Base-by-base conservation (phyloP, 495 filamentous ascomycete genomes). In the Clohesyomyces aquaticus region DNA sequence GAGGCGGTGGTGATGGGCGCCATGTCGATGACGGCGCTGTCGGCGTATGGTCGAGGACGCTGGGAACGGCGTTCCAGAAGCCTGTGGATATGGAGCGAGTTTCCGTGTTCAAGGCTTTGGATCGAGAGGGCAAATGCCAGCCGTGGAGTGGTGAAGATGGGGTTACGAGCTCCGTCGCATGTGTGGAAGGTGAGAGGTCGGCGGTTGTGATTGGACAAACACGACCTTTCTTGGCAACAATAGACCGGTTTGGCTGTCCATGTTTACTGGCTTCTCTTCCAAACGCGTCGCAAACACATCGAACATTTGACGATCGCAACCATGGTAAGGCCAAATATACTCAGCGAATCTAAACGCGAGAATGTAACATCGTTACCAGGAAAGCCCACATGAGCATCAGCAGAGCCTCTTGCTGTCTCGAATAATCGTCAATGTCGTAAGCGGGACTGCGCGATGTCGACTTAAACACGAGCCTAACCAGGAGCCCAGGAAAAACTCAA, bases 401-500 rank as follows among this genome's bases (percentile, higher is more conserved):
- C 94, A 98, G 81, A 92, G 87, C 65, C 79, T 96, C 49, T 83
- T 98, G 53, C 82, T 98, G 22, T 93, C 90, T 10, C 91, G 94
- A 47, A 97, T 98, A 79, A 96, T 96, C 77, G 94, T 87, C 72
- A 98, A 98, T 69, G 91, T 98, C 68, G 94, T 98, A 81, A 71
- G 87, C 79, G 19, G 42, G 18, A n/a, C n/a, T n/a, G n/a, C n/a
- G n/a, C n/a, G n/a, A n/a, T n/a, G n/a, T n/a, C n/a, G n/a, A n/a
- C n/a, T n/a, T n/a, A n/a, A n/a, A n/a, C n/a, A n/a, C n/a, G n/a
- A n/a, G n/a, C n/a, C n/a, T n/a, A n/a, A n/a, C n/a, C n/a, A n/a
- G n/a, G n/a, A n/a, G n/a, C n/a, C n/a, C 59, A 98, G 94, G 95
- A 98, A 78, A 98, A 98, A 77, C 86, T 98, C 55, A 98, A 98